A percentile compares a stretch with the other conserved stretches of the same genome.
These are phyloP conservation scores for Melampsora americana DNA, from an alignment of 1,284 basidiomycete species.

Conservation along the genomic window DNA sequence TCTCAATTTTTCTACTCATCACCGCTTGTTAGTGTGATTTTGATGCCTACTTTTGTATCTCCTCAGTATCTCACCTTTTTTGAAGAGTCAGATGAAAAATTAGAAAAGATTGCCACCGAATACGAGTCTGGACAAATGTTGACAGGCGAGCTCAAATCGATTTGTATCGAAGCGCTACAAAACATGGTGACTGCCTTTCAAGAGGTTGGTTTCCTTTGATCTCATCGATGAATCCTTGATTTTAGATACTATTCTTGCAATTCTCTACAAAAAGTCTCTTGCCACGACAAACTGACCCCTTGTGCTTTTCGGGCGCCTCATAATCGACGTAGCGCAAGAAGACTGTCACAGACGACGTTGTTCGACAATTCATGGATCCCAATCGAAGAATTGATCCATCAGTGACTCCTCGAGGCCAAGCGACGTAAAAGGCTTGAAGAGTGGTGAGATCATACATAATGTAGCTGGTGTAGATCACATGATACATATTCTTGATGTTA, in stretches of 20 bases:
- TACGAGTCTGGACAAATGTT: constrained; percentile 84
- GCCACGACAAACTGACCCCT: no score
- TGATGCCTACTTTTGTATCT: background rate
- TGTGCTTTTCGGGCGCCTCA: background rate
- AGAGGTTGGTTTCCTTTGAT: constrained; percentile 59
- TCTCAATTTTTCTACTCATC: constrained; percentile 12
- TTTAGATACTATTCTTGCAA: background rate
- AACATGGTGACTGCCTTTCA: constrained; percentile 84
- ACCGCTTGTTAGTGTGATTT: background rate
- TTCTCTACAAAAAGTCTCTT: no score
- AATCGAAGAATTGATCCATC: constrained; percentile 70
- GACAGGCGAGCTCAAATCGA: constrained; percentile 88
- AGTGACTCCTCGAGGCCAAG: background rate
- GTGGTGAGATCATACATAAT: no score
- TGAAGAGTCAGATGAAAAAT: constrained; percentile 31
- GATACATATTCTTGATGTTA: no score
- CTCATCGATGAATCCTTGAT: background rate
- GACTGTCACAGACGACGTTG: constrained; percentile 72
- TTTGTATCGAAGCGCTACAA: constrained; percentile 80
- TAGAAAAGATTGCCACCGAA: constrained; percentile 61
- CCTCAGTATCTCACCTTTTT: constrained; percentile 31
- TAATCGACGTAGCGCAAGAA: constrained; percentile 65
- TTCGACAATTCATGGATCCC: constrained; percentile 78
- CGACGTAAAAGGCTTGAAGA: background rate
- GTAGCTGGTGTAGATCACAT: no score